These are phyloP conservation scores for Mycotypha africana DNA, from an alignment of 371 early-diverging fungal species.

Conservation along the genomic window DNA sequence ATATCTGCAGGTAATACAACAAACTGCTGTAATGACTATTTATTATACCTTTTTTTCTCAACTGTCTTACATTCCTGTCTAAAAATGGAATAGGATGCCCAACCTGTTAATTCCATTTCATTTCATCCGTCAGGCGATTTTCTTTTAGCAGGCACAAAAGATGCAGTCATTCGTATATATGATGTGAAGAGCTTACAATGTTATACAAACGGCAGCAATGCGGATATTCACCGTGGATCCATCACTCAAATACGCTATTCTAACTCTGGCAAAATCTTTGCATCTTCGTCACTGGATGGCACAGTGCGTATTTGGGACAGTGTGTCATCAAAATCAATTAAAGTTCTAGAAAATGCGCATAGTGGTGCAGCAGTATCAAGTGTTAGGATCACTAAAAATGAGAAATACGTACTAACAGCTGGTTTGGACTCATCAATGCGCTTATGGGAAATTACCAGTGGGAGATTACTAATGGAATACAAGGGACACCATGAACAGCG, in stretches of 20 bases:
- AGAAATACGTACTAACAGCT: slow-evolving; percentile 69
- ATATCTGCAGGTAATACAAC: slow-evolving; percentile 62
- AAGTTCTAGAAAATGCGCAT: slow-evolving; percentile 71
- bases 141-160: slow-evolving; percentile 67
- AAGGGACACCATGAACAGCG: slow-evolving; percentile 65
- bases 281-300: slow-evolving; percentile 78
- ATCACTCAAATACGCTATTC: slow-evolving; percentile 78
- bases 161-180: slow-evolving; percentile 74
- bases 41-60: too few species aligned
- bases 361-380: slow-evolving; percentile 70
- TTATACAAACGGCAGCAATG: slow-evolving; percentile 51
- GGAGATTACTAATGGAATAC: slow-evolving; percentile 60
- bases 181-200: slow-evolving; percentile 81
- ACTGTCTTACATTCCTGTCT: not conserved
- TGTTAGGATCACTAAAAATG: slow-evolving; percentile 68
- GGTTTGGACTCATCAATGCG: slow-evolving; percentile 73
- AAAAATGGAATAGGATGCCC: slow-evolving; percentile 46
- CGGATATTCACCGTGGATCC: slow-evolving; percentile 56
- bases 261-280: slow-evolving; percentile 66
- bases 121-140: slow-evolving; percentile 89
- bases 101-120: slow-evolving; percentile 65
- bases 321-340: slow-evolving; percentile 65
- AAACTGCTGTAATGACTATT: too few species aligned
- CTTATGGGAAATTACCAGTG: slow-evolving; percentile 82
- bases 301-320: slow-evolving; percentile 87